Conservation (phyloP, 257 asterid species). For the Ocimum tenuiflorum region DNA sequence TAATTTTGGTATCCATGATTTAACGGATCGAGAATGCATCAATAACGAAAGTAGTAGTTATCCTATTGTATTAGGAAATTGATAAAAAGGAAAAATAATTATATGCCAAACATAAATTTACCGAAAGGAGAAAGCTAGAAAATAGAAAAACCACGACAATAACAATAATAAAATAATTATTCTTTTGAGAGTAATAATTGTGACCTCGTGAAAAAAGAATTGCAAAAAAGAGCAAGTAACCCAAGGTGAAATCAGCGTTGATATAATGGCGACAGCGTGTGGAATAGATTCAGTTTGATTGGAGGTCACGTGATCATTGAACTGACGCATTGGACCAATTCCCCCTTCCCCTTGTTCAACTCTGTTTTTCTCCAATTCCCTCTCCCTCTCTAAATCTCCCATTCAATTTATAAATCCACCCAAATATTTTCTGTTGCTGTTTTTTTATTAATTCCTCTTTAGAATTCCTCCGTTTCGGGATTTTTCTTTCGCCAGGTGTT, state of each 20-base stretch:
- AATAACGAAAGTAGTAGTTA: too few species aligned
- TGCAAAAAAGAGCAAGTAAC: conserved; percentile 13
- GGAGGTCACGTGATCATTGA: conserved; percentile 30
- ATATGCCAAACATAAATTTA: too few species aligned
- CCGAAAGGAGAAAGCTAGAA: too few species aligned
- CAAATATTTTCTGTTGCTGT: background rate
- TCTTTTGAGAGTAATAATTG: background rate
- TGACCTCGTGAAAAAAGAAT: conserved; percentile 8
- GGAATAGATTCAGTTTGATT: conserved; percentile 22
- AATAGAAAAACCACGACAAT: too few species aligned
- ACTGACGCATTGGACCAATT: conserved; percentile 20
- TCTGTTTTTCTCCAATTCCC: background rate
- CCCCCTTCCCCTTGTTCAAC: conserved; percentile 14
- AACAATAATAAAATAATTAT: too few species aligned
- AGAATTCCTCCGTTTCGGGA: background rate
- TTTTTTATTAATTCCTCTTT: background rate
- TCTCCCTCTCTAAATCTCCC: conserved; percentile 23
- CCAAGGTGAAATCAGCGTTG: conserved; percentile 15
- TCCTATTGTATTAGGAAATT: too few species aligned
- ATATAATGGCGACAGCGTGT: background rate
- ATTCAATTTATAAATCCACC: conserved; percentile 15
- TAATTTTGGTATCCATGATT: too few species aligned
- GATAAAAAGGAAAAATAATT: too few species aligned
- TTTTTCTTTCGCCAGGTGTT: conserved; percentile 12
- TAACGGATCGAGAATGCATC: too few species aligned